These are phyloP conservation scores for Breynia disticha DNA, from an alignment of 441 rosid genomes.

Conservation along the genomic window DNA sequence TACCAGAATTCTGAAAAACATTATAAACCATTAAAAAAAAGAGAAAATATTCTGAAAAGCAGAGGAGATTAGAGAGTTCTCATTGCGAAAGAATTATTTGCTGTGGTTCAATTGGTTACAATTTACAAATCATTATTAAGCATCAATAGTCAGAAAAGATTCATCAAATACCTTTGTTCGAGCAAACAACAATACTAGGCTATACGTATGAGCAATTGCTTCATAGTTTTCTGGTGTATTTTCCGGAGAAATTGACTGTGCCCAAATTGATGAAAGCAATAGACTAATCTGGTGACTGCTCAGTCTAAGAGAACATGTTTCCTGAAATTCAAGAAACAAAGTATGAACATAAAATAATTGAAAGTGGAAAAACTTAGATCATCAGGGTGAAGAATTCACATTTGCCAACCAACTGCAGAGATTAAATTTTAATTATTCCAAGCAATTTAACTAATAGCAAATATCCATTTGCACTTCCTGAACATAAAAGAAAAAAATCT, in stretches of 20 bases:
- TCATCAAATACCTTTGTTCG: conserved; percentile 50
- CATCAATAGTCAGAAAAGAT: not conserved
- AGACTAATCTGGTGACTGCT: conserved; percentile 71
- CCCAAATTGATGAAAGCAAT: conserved; percentile 73
- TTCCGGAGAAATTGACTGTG: conserved; percentile 56
- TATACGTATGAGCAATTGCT: conserved; percentile 68
- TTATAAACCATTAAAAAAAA: conserved; percentile 11
- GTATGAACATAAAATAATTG: too few relatives aligned
- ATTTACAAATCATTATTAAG: too few relatives aligned
- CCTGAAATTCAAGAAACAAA: conserved; percentile 24
- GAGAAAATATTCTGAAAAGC: conserved; percentile 6
- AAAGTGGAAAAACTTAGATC: too few relatives aligned
- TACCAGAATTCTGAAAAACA: conserved; percentile 68
- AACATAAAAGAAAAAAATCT: too few relatives aligned
- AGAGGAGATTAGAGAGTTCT: not conserved
- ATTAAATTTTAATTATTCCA: too few relatives aligned
- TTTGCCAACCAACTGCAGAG: too few relatives aligned
- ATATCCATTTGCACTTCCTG: too few relatives aligned
- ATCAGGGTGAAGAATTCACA: too few relatives aligned
- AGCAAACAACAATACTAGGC: conserved; percentile 62
- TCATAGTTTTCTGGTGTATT: conserved; percentile 67
- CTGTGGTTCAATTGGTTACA: too few relatives aligned
- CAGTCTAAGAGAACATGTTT: conserved; percentile 45
- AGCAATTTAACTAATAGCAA: too few relatives aligned
- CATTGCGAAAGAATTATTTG: too few relatives aligned